Evolutionary conservation across 352 stramenopile species (phyloP).

Genomic region (Phytophthora sansomeana): DNA sequence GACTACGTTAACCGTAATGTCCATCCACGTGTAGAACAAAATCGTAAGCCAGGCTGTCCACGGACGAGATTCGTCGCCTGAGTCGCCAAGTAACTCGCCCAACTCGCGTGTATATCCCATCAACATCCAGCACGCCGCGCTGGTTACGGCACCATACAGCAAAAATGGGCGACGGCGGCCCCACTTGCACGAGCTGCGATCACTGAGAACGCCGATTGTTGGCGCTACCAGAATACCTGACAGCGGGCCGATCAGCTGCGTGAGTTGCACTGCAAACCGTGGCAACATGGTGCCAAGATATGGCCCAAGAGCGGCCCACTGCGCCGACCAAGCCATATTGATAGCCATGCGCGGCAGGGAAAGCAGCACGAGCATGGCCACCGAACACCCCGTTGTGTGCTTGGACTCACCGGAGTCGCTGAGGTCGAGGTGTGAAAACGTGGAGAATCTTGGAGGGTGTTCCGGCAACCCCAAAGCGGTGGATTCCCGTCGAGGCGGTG

Average conservation of each 20-base stretch:
- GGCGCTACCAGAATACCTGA: slow-evolving; percentile 76
- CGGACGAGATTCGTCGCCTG: slow-evolving; percentile 39
- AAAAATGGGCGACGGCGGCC: slow-evolving; percentile 75
- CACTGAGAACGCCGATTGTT: slow-evolving; percentile 72
- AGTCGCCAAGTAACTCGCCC: slow-evolving; percentile 67
- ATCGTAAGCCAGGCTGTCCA: slow-evolving; percentile 71
- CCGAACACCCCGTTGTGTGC: slow-evolving; percentile 50
- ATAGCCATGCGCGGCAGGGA: slow-evolving; percentile 76
- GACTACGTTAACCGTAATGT: slow-evolving; percentile 83
- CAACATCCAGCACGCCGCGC: slow-evolving; percentile 69
- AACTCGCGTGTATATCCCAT: slow-evolving; percentile 79
- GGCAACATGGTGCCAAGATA: slow-evolving; percentile 78
- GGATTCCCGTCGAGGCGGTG: slow-evolving; percentile 27
- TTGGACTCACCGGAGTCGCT: slow-evolving; percentile 34
- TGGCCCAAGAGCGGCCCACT: slow-evolving; percentile 76
- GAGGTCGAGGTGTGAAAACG: slow-evolving; percentile 43
- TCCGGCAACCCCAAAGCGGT: slow-evolving; percentile 37
- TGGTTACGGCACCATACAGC: slow-evolving; percentile 66
- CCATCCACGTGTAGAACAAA: slow-evolving; percentile 87
- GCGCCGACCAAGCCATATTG: slow-evolving; percentile 83
- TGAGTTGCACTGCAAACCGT: slow-evolving; percentile 74
- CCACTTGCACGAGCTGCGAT: slow-evolving; percentile 58
- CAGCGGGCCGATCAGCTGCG: slow-evolving; percentile 75
- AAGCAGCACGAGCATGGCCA: slow-evolving; percentile 74
- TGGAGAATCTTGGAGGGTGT: slow-evolving; percentile 40